Evolutionary conservation across 1,139 yeast species (phyloP).

Genomic region (Barnettozyma hawaiiensis): DNA sequence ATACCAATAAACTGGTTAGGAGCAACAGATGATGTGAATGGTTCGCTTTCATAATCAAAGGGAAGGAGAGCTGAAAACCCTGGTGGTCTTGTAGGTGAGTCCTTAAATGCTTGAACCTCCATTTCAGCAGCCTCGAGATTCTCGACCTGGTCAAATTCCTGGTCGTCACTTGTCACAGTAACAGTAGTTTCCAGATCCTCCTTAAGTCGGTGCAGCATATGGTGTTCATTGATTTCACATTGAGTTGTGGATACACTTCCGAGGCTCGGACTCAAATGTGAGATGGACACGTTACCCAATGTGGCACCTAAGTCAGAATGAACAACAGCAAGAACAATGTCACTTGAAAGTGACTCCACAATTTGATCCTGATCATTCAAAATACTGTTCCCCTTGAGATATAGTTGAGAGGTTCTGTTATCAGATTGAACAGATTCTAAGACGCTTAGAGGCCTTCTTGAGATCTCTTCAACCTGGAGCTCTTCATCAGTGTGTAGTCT

Average conservation of each 20-base stretch:
- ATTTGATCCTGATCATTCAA: not conserved
- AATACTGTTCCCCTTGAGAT: not conserved
- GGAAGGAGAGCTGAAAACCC: conserved; percentile 1
- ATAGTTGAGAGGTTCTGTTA: not conserved
- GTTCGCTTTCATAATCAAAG: not conserved
- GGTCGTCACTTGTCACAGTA: not conserved
- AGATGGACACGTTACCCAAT: not conserved
- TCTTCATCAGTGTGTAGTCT: not conserved
- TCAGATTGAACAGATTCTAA: not conserved
- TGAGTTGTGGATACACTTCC: not conserved
- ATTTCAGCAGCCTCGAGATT: not conserved
- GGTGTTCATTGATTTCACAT: not conserved
- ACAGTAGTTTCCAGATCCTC: not conserved
- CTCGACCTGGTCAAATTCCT: not conserved
- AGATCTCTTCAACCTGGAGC: not conserved
- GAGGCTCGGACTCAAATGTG: not conserved
- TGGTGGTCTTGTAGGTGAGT: not conserved
- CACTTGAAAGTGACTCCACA: not conserved
- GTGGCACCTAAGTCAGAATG: too few relatives aligned
- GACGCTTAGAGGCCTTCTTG: not conserved
- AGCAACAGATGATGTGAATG: not conserved
- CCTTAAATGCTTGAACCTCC: not conserved
- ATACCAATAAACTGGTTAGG: not conserved
- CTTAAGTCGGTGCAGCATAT: not conserved
- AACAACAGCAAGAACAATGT: not conserved